phyloP scores from a whole-genome alignment of 495 filamentous ascomycete genomes.

The Aspergillus panamensis region DNA sequence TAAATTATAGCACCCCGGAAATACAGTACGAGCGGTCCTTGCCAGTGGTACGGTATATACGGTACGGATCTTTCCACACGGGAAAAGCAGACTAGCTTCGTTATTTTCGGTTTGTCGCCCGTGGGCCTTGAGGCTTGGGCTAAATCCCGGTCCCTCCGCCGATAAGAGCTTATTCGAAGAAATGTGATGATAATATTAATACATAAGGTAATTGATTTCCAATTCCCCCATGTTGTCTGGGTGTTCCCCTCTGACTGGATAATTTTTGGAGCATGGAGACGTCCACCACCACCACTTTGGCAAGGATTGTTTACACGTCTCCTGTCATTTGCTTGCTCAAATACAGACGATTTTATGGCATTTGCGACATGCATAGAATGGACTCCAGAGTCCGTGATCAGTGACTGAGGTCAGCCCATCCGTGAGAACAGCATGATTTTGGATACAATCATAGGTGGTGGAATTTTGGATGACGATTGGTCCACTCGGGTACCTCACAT shows the following conservation, averaged over 20 bases:
- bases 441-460: no score
- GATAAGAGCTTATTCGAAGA: slow-evolving; percentile 29
- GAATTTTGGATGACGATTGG: no score
- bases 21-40: slow-evolving; percentile 11
- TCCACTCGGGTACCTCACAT: no score
- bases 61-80: not conserved
- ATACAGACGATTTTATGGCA: not conserved
- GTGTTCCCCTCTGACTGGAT: slow-evolving; percentile 13
- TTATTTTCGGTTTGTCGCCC: slow-evolving; percentile 1
- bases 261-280: not conserved
- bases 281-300: slow-evolving; percentile 1
- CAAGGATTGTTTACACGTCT: not conserved
- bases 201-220: slow-evolving; percentile 28
- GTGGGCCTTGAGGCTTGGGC: slow-evolving; percentile 1
- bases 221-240: slow-evolving; percentile 7
- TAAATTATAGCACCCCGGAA: slow-evolving; percentile 12
- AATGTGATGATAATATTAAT: slow-evolving; percentile 34
- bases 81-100: not conserved
- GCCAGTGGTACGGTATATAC: not conserved
- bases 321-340: not conserved
- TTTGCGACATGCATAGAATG: not conserved
- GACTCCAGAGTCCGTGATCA: not conserved
- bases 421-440: no score
- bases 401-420: not conserved
- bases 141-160: slow-evolving; percentile 17